phyloP scores from a whole-genome alignment of 2,329 filamentous ascomycete genomes.

The Lomentospora prolificans region DNA sequence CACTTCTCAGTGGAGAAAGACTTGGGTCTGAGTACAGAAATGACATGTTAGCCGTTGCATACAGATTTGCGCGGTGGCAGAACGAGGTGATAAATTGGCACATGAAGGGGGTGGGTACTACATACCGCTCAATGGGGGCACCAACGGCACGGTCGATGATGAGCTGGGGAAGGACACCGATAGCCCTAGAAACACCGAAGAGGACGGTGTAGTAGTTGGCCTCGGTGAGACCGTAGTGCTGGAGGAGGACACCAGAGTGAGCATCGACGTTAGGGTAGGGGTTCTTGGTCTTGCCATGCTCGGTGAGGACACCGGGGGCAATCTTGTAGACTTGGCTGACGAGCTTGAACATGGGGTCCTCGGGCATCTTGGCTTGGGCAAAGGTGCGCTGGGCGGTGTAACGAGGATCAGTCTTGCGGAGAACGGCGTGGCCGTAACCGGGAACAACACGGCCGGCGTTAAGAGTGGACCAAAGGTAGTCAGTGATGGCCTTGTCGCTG shows the following conservation, averaged over 20 bases:
- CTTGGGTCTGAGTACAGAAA: slow-evolving; percentile 54
- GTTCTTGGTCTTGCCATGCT: slow-evolving; percentile 99
- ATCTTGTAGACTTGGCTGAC: slow-evolving; percentile 99
- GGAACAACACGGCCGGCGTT: slow-evolving; percentile 94
- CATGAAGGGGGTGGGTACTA: not conserved
- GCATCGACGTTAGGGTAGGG: slow-evolving; percentile 98
- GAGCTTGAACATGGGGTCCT: slow-evolving; percentile 99
- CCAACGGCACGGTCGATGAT: slow-evolving; percentile 98
- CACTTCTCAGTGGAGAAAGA: slow-evolving; percentile 96
- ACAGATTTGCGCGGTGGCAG: not conserved
- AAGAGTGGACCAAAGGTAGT: slow-evolving; percentile 97
- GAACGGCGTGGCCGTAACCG: slow-evolving; percentile 96
- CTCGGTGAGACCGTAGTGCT: slow-evolving; percentile 99
- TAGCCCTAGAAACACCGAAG: slow-evolving; percentile 95
- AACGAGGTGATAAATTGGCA: not conserved
- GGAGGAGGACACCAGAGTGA: slow-evolving; percentile 96
- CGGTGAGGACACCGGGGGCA: slow-evolving; percentile 89
- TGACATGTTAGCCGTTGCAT: slow-evolving; percentile 9
- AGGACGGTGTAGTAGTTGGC: slow-evolving; percentile 99
- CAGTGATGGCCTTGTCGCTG: slow-evolving; percentile 90
- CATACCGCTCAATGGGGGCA: slow-evolving; percentile 80
- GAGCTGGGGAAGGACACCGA: slow-evolving; percentile 97
- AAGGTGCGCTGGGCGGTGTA: slow-evolving; percentile 98
- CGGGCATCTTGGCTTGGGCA: slow-evolving; percentile 80
- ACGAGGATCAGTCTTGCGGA: slow-evolving; percentile 98